Conservation (phyloP, 805 yeast genomes). For the Kluyveromyces nonfermentans region DNA sequence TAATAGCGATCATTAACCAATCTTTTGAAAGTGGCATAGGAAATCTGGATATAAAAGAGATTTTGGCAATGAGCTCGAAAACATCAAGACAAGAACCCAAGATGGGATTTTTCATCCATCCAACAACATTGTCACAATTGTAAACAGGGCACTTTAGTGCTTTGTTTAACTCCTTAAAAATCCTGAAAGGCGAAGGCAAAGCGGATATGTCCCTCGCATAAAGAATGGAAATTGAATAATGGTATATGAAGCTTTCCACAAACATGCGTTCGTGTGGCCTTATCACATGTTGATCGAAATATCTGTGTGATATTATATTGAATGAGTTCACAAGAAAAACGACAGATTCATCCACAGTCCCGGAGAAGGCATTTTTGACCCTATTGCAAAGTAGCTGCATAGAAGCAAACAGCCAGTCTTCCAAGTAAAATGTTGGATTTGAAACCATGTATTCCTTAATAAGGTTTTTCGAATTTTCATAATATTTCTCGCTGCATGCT, state of each 20-base stretch:
- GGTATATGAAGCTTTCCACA: slow-evolving; percentile 37
- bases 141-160: slow-evolving; percentile 30
- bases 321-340: slow-evolving; percentile 30
- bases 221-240: slow-evolving; percentile 33
- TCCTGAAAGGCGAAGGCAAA: slow-evolving; percentile 36
- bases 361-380: slow-evolving; percentile 26
- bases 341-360: slow-evolving; percentile 24
- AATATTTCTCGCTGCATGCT: slow-evolving; percentile 17
- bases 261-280: slow-evolving; percentile 30
- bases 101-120: slow-evolving; percentile 37
- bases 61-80: slow-evolving; percentile 32
- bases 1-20: slow-evolving; percentile 9
- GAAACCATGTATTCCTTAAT: slow-evolving; percentile 17
- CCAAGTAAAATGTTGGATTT: slow-evolving; percentile 23
- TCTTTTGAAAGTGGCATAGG: slow-evolving; percentile 10
- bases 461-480: slow-evolving; percentile 16
- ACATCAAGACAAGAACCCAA: slow-evolving; percentile 33
- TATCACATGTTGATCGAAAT: slow-evolving; percentile 1
- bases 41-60: slow-evolving; percentile 30
- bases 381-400: slow-evolving; percentile 33
- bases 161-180: slow-evolving; percentile 29
- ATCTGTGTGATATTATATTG: slow-evolving; percentile 28
- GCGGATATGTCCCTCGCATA: slow-evolving; percentile 27
- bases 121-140: slow-evolving; percentile 23
- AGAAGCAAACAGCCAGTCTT: slow-evolving; percentile 34